Evolutionary conservation across 2,329 filamentous ascomycete genomes (phyloP).

Genomic region (Pestalotiopsis sp.): DNA sequence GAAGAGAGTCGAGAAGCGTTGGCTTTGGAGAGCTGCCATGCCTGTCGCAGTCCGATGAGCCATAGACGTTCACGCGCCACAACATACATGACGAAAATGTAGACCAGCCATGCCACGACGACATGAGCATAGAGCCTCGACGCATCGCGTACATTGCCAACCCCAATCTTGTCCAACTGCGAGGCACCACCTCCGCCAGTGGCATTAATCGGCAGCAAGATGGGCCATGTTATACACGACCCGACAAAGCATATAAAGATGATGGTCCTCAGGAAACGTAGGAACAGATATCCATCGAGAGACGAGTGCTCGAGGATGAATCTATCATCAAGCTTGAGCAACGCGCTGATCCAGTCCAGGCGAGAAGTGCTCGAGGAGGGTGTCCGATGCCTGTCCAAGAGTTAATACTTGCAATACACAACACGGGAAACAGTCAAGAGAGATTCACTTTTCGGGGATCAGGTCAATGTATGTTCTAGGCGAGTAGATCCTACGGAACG

Average conservation of each 20-base stretch:
- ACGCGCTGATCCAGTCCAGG: constrained; percentile 57
- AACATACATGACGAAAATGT: constrained; percentile 86
- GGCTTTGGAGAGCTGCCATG: constrained; percentile 83
- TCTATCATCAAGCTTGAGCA: constrained; percentile 69
- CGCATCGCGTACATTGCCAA: constrained; percentile 56
- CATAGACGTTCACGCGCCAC: constrained; percentile 89
- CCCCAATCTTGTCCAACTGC: constrained; percentile 68
- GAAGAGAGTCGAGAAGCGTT: constrained; percentile 87
- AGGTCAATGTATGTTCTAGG: constrained; percentile 24
- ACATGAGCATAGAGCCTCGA: constrained; percentile 79
- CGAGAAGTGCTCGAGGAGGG: constrained; percentile 12
- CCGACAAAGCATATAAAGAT: constrained; percentile 81
- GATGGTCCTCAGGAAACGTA: constrained; percentile 80
- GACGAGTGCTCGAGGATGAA: constrained; percentile 86
- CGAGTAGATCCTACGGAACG: constrained; percentile 21
- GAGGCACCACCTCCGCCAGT: constrained; percentile 69
- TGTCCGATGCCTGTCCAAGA: constrained; percentile 20
- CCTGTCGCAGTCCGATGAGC: constrained; percentile 92
- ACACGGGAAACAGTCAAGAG: not conserved
- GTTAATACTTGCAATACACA: constrained; percentile 15
- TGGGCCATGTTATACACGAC: constrained; percentile 79
- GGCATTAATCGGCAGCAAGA: constrained; percentile 82
- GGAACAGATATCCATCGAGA: constrained; percentile 84
- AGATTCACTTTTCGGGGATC: constrained; percentile 21
- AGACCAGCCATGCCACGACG: constrained; percentile 81